Evolutionary conservation across 2,329 filamentous ascomycete genomes (phyloP).

Genomic region (Colletotrichum liriopes): DNA sequence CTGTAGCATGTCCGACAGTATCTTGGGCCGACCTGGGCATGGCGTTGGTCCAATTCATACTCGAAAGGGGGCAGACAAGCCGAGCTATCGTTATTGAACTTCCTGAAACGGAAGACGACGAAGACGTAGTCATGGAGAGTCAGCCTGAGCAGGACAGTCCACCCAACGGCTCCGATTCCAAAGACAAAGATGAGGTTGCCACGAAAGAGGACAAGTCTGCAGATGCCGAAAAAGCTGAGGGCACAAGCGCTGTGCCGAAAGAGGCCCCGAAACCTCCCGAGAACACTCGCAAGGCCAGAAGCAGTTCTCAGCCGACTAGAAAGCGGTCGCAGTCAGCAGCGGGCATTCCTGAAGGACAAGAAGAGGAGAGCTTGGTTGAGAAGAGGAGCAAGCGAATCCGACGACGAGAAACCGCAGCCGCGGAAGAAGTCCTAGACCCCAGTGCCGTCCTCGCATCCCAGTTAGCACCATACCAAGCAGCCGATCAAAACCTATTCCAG

Average conservation of each 20-base stretch:
- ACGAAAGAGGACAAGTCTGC: conserved; percentile 47
- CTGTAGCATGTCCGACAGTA: conserved; percentile 50
- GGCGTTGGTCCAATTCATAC: conserved; percentile 56
- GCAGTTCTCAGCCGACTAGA: conserved; percentile 61
- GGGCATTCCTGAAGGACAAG: conserved; percentile 68
- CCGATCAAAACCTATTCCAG: conserved; percentile 70
- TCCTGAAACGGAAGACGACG: conserved; percentile 54
- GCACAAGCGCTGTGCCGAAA: conserved; percentile 7
- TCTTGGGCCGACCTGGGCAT: conserved; percentile 63
- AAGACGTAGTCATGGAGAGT: conserved; percentile 50
- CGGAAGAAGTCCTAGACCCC: conserved; percentile 68
- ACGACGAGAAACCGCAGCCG: conserved; percentile 69
- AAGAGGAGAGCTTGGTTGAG: conserved; percentile 71
- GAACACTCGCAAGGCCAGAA: conserved; percentile 54
- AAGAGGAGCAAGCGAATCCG: conserved; percentile 78
- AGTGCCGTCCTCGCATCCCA: conserved; percentile 68
- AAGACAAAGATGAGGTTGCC: conserved; percentile 58
- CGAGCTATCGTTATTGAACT: conserved; percentile 54
- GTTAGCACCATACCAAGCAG: conserved; percentile 70
- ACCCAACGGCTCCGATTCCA: conserved; percentile 19
- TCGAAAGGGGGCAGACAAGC: conserved; percentile 53
- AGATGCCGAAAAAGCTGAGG: conserved; percentile 29
- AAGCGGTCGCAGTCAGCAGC: conserved; percentile 76
- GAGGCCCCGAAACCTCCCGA: conserved; percentile 47
- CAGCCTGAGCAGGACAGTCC: conserved; percentile 32